Base-by-base conservation (phyloP, 2,329 filamentous ascomycete genomes). In the Botryotinia calthae region DNA sequence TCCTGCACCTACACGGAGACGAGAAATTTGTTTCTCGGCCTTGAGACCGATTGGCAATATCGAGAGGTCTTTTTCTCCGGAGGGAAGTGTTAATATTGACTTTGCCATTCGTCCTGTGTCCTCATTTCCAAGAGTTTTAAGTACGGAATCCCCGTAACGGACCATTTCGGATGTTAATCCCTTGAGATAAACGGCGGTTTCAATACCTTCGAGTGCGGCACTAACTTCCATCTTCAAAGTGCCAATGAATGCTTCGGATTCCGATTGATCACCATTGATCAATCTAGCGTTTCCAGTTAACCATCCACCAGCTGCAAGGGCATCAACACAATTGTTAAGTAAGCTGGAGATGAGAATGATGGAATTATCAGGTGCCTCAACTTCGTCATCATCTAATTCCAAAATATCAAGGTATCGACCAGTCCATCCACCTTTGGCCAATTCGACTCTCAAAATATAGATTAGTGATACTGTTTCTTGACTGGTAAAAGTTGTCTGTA, bases 391-490 rank as follows among this genome's bases (percentile, higher is more conserved):
- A 37, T 84, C 81, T 22, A 81, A 78, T 56, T 87, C 85, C 44
- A 85, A 83, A 69, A 84, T 81, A 25, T 86, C 91, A 54, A 92
- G 82, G 81, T 94, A 94, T 34, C 88, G 86, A 28, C 89, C 88
- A 0, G 91, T 93, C 93, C 93, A 95, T 46, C 90, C 90, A 73
- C 92, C 92, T 76, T 90, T 88, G 69, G 90, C 88, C 63, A 95
- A 85, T 82, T 95, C 91, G 75, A 91, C 86, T 72, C 92, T 89
- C 44, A 95, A 85, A 9, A 94, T 85, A 76, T 91, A 88, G 77
- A 95, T 90, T 70, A 95, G 86, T 51, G 90, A 89, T 18, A 93
- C 84, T 37, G 92, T 88, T 76, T 95, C 91, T 75, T 91, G 87
- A 4, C 88, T 89, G 65, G 87, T 86, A 74, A 93, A 87, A 42